phyloP scores from a whole-genome alignment of 1,284 basidiomycete genomes.

The Apiotrichum siamense region DNA sequence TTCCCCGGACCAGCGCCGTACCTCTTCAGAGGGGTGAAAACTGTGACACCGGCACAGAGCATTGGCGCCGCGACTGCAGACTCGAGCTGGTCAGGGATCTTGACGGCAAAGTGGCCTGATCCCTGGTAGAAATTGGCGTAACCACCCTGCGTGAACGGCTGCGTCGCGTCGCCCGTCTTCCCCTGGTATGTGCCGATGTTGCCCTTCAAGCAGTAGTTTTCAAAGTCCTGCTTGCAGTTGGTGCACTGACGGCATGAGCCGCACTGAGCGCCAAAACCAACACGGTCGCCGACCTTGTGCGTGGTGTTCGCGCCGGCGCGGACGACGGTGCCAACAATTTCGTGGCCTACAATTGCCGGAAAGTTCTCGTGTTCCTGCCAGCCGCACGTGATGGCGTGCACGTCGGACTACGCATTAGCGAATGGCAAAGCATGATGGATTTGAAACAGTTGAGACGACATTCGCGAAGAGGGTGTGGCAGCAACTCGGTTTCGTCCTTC shows the following conservation, averaged over 20 bases:
- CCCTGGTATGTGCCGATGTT: constrained; percentile 16
- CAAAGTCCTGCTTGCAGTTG: constrained; percentile 52
- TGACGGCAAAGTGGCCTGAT: constrained; percentile 62
- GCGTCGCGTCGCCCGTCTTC: constrained; percentile 14
- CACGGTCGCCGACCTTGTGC: constrained; percentile 58
- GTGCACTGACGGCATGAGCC: constrained; percentile 54
- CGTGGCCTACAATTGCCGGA: constrained; percentile 47
- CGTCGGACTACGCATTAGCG: constrained; percentile 17
- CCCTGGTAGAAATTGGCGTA: constrained; percentile 45
- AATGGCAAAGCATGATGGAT: not conserved
- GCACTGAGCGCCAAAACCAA: constrained; percentile 61
- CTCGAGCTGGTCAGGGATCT: constrained; percentile 58
- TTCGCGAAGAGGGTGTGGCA: no score
- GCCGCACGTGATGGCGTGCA: constrained; percentile 28
- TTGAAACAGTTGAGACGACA: not conserved
- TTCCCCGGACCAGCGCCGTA: constrained; percentile 58
- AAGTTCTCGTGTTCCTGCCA: constrained; percentile 18
- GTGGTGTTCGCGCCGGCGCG: constrained; percentile 47
- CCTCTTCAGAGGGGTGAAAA: constrained; percentile 59
- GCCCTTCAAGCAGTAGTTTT: constrained; percentile 51
- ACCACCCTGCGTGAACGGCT: constrained; percentile 20
- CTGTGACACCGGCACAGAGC: constrained; percentile 61
- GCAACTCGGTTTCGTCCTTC: not conserved
- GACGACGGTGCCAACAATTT: constrained; percentile 50
- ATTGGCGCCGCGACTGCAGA: constrained; percentile 53